phyloP scores from a whole-genome alignment of 164 flowering plant genomes.

The Platanus orientalis region DNA sequence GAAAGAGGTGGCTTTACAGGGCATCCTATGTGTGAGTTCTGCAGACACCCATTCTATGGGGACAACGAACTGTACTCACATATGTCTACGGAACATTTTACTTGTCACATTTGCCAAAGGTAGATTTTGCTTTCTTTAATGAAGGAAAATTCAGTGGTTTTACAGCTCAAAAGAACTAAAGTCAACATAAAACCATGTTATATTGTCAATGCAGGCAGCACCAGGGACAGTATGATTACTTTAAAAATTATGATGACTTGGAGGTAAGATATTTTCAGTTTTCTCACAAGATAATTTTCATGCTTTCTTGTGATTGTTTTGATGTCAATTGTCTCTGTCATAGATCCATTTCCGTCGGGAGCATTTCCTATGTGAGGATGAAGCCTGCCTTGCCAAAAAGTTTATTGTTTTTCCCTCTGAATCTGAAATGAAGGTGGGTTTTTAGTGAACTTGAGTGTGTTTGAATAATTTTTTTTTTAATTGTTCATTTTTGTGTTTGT shows the following conservation, averaged over 20 bases:
- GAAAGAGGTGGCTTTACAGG: slow-evolving; percentile 94
- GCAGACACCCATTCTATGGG: slow-evolving; percentile 80
- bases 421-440: slow-evolving; percentile 80
- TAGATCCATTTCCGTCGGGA: slow-evolving; percentile 86
- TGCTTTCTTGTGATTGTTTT: neutral
- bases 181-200: neutral
- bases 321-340: neutral
- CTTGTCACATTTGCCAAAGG: slow-evolving; percentile 96
- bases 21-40: slow-evolving; percentile 90
- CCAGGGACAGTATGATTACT: slow-evolving; percentile 91
- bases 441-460: neutral
- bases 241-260: slow-evolving; percentile 80
- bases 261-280: slow-evolving; percentile 46
- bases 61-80: slow-evolving; percentile 89
- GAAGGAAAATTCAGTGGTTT: neutral
- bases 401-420: slow-evolving; percentile 79
- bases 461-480: neutral
- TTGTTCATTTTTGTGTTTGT: too few species aligned
- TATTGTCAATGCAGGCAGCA: slow-evolving; percentile 56
- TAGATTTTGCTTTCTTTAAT: slow-evolving; percentile 18
- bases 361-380: slow-evolving; percentile 91
- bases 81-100: slow-evolving; percentile 90
- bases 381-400: slow-evolving; percentile 80
- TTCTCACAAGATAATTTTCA: neutral
- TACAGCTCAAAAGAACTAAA: neutral